Conservation (phyloP, 2,329 filamentous ascomycete species). For the Colletotrichum sp. region DNA sequence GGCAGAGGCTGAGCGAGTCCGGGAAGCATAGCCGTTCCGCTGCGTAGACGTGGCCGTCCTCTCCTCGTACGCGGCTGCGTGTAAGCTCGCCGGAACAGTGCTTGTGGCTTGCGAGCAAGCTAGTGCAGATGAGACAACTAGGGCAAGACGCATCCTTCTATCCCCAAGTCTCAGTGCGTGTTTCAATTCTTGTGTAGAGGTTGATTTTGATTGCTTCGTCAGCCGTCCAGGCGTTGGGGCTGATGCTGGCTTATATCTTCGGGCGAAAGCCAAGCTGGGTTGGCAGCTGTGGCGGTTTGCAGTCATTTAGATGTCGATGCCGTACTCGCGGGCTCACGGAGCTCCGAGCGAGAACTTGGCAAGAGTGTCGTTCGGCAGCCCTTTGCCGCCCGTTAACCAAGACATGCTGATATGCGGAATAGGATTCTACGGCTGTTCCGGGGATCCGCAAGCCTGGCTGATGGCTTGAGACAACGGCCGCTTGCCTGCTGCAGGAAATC, state of each 20-base stretch:
- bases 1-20: not conserved
- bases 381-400: not conserved
- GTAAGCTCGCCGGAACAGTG: not conserved
- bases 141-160: not conserved
- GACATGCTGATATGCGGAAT: not conserved
- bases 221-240: not conserved
- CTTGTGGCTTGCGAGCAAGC: not conserved
- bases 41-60: not conserved
- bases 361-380: not conserved
- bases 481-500: not conserved
- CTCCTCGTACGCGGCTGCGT: not conserved
- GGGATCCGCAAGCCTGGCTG: not conserved
- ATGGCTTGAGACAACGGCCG: not conserved
- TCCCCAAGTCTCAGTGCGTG: not conserved
- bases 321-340: not conserved
- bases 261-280: not conserved
- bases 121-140: not conserved
- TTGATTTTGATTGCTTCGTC: not conserved
- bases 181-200: not conserved
- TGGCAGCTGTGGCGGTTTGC: not conserved
- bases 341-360: not conserved
- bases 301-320: not conserved
- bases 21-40: not conserved
- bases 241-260: not conserved
- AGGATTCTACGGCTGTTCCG: not conserved